phyloP scores from a whole-genome alignment of 129 eudicot genomes.

The Mikania micrantha region DNA sequence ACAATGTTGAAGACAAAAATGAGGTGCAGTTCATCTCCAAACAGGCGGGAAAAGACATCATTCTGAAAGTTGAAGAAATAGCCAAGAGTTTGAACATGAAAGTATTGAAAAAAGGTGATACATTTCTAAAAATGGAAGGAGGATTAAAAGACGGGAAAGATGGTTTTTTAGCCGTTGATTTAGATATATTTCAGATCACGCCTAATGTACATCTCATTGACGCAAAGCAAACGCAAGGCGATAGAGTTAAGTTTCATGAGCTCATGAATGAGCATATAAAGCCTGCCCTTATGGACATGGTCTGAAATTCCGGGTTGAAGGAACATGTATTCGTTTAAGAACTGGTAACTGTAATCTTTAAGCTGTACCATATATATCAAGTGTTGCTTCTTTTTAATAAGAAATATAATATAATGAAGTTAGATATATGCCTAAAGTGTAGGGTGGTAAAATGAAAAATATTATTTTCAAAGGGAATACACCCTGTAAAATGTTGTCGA shows the following conservation, averaged over 20 bases:
- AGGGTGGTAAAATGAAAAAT: neutral
- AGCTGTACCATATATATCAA: neutral
- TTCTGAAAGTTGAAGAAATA: neutral
- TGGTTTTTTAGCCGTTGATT: neutral
- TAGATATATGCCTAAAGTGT: neutral
- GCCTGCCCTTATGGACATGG: neutral
- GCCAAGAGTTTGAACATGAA: neutral
- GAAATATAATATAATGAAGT: neutral
- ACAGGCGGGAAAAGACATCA: neutral
- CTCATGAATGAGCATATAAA: neutral
- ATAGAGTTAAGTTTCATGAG: neutral
- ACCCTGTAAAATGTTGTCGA: neutral
- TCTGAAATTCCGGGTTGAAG: neutral
- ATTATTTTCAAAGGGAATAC: neutral
- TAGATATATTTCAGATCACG: neutral
- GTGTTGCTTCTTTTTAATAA: neutral
- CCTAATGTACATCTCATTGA: neutral
- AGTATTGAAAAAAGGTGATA: neutral
- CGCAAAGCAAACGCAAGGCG: neutral
- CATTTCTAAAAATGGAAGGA: conserved; percentile 5
- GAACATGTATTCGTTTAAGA: neutral
- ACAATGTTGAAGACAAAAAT: neutral
- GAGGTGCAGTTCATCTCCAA: conserved; percentile 1
- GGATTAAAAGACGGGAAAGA: neutral
- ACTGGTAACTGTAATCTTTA: too few relatives aligned